Conservation (phyloP, 2,329 filamentous ascomycete genomes). For the Pseudocercospora vitis region DNA sequence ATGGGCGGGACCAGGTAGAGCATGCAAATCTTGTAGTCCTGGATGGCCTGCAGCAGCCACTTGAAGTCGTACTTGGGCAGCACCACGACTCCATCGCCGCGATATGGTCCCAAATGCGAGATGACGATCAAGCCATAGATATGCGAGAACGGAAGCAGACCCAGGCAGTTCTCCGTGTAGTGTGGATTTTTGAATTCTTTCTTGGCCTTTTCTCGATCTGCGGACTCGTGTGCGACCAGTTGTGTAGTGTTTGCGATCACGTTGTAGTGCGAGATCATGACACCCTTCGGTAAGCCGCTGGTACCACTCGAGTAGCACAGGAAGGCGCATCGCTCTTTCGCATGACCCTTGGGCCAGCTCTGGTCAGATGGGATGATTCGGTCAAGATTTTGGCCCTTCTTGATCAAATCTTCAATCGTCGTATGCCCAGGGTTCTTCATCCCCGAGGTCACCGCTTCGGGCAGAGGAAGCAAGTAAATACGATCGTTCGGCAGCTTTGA, state of each 20-base stretch:
- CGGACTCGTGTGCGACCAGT: conserved; percentile 53
- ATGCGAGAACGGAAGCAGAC: conserved; percentile 76
- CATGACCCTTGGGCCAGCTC: conserved; percentile 64
- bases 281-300: conserved; percentile 70
- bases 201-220: conserved; percentile 39
- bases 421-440: conserved; percentile 56
- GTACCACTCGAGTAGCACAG: conserved; percentile 80
- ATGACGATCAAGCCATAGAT: conserved; percentile 77
- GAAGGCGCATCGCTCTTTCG: conserved; percentile 68
- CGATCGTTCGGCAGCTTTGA: conserved; percentile 62
- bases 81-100: conserved; percentile 71
- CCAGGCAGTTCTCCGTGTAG: conserved; percentile 59
- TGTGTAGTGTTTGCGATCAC: conserved; percentile 76
- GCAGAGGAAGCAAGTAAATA: conserved; percentile 69
- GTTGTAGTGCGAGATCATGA: conserved; percentile 78
- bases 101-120: conserved; percentile 63
- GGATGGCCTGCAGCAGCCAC: conserved; percentile 63
- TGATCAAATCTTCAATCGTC: conserved; percentile 66
- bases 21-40: conserved; percentile 66
- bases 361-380: conserved; percentile 52
- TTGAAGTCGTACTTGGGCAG: conserved; percentile 74
- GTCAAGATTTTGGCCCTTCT: conserved; percentile 58
- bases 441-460: conserved; percentile 54
- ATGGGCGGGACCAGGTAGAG: conserved; percentile 78
- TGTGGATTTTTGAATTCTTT: conserved; percentile 29